Percentiles rank a stretch among this genome's conserved stretches.
phyloP scores from a whole-genome alignment of 1,284 basidiomycete genomes.

The Leccinum laetum region DNA sequence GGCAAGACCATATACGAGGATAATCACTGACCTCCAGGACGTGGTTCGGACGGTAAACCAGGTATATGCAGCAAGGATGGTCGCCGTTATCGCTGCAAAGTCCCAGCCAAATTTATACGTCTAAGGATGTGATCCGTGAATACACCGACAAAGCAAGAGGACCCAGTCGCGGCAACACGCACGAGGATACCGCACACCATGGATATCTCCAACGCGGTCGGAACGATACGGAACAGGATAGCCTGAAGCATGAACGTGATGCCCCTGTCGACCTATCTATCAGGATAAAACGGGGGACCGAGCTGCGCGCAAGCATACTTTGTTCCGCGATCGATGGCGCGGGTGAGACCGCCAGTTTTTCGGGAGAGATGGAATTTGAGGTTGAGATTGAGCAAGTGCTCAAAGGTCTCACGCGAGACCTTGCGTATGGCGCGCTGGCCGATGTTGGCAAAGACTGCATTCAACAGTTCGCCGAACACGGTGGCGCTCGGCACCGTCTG shows the following conservation, averaged over 20 bases:
- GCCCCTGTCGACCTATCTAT: constrained; percentile 57
- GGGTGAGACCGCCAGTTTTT: constrained; percentile 94
- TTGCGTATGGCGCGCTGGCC: constrained; percentile 93
- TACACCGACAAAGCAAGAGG: not conserved
- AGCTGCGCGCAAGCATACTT: constrained; percentile 55
- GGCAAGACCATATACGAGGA: not conserved
- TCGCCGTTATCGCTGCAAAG: constrained; percentile 89
- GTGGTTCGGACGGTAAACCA: constrained; percentile 99
- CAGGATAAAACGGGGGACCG: not conserved
- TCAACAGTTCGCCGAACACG: constrained; percentile 89
- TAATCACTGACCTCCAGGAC: constrained; percentile 74
- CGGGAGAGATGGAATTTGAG: constrained; percentile 92
- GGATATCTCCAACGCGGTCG: constrained; percentile 94
- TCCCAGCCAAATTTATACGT: constrained; percentile 98
- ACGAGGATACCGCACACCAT: constrained; percentile 98
- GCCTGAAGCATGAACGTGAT: constrained; percentile 96
- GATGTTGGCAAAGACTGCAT: constrained; percentile 96
- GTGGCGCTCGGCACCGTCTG: constrained; percentile 93
- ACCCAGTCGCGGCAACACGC: constrained; percentile 11
- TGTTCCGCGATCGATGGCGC: constrained; percentile 97
- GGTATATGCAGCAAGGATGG: constrained; percentile 89
- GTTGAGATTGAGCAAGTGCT: constrained; percentile 89
- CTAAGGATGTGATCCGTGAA: constrained; percentile 37
- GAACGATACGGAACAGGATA: constrained; percentile 93
- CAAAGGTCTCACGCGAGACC: constrained; percentile 93